Conservation (phyloP, 805 yeast genomes). For the Peterozyma xylosa region DNA sequence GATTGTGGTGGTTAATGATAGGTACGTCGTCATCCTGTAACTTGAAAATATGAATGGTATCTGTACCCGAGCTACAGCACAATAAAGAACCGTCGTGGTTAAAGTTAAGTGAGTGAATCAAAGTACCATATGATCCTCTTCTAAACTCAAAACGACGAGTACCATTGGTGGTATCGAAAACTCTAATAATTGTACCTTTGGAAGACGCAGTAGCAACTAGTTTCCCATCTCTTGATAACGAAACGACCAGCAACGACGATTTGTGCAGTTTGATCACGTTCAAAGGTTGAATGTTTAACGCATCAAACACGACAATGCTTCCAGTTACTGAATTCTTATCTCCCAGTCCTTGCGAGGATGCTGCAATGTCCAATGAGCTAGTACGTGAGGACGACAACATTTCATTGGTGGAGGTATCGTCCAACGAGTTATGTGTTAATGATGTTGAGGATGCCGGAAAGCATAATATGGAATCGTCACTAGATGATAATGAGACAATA, state of each 20-base stretch:
- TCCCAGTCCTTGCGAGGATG: background rate
- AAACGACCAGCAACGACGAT: conserved; percentile 58
- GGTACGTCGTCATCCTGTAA: conserved; percentile 35
- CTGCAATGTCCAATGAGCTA: background rate
- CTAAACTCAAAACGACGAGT: conserved; percentile 64
- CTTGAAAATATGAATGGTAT: conserved; percentile 87
- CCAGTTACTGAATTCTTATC: conserved; percentile 33
- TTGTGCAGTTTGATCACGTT: conserved; percentile 85
- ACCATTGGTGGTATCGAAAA: conserved; percentile 65
- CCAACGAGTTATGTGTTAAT: background rate
- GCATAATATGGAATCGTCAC: conserved; percentile 42
- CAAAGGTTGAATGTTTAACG: conserved; percentile 63
- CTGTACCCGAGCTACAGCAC: conserved; percentile 83
- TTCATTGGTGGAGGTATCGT: background rate
- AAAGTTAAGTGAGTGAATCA: conserved; percentile 69
- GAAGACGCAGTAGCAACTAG: conserved; percentile 83
- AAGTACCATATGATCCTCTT: conserved; percentile 81
- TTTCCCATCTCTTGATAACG: conserved; percentile 68
- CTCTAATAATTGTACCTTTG: conserved; percentile 84
- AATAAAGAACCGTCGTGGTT: conserved; percentile 62
- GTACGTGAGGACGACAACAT: background rate
- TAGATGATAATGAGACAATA: conserved; percentile 24
- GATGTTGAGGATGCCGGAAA: conserved; percentile 41
- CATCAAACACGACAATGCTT: conserved; percentile 73
- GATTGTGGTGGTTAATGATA: background rate